phyloP scores from a whole-genome alignment of 345 rosid species.

The Aethionema arabicum region DNA sequence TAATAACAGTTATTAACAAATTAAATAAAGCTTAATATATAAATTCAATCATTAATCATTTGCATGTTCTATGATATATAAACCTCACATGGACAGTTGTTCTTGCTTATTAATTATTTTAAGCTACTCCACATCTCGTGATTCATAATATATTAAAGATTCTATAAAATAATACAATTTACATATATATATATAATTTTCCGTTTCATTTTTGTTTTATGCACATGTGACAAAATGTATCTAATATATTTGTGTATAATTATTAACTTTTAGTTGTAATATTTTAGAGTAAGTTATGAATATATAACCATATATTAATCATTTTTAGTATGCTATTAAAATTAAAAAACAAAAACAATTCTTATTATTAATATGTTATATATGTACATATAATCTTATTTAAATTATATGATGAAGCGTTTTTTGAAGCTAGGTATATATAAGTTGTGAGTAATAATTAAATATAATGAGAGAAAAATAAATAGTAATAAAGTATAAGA shows the following conservation, averaged over 20 bases:
- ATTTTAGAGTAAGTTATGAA: too few species aligned
- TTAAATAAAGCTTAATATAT: background rate
- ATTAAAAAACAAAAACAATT: too few species aligned
- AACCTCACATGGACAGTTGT: conserved; percentile 38
- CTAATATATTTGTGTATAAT: too few species aligned
- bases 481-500: background rate
- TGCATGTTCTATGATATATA: conserved; percentile 7
- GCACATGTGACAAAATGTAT: too few species aligned
- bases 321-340: too few species aligned
- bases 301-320: too few species aligned
- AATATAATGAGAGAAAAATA: conserved; percentile 5
- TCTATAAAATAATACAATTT: too few species aligned
- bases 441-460: conserved; percentile 26
- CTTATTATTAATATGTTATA: too few species aligned
- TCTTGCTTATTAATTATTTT: conserved; percentile 15
- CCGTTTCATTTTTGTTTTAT: background rate
- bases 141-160: background rate
- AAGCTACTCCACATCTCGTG: background rate
- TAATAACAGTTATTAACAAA: background rate
- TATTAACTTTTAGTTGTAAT: too few species aligned
- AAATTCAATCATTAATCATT: background rate
- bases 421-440: conserved; percentile 17
- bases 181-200: too few species aligned
- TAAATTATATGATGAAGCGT: background rate
- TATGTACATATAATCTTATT: too few species aligned